A percentile compares a stretch with the other conserved stretches of the same genome.
Conservation (phyloP, 192 early-diverging fungal genomes). For the Nowakowskiella sp. region DNA sequence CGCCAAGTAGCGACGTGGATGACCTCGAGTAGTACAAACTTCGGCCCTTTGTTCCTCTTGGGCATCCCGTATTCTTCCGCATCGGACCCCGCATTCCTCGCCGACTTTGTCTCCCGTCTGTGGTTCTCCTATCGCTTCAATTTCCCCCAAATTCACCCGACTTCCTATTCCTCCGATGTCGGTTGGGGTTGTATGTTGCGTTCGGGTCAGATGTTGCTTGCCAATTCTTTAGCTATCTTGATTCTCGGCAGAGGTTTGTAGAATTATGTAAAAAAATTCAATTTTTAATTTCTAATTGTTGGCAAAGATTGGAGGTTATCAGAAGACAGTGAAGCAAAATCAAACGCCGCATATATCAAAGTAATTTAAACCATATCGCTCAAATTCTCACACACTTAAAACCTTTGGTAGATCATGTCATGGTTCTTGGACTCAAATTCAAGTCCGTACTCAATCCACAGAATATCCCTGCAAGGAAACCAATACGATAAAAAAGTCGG, state of each 20-base stretch:
- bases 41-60: conserved; percentile 16
- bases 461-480: conserved; percentile 73
- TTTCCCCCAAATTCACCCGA: conserved; percentile 74
- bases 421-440: conserved; percentile 70
- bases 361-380: conserved; percentile 4
- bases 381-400: conserved; percentile 2
- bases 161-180: conserved; percentile 72
- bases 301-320: conserved; percentile 26
- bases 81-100: conserved; percentile 45
- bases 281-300: background rate
- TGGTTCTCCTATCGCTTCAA: conserved; percentile 92
- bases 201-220: conserved; percentile 86
- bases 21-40: too few species aligned
- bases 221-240: conserved; percentile 70
- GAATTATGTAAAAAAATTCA: background rate
- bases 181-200: conserved; percentile 94
- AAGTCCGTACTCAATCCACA: conserved; percentile 86
- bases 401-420: conserved; percentile 47
- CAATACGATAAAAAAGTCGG: conserved; percentile 86
- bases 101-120: conserved; percentile 73
- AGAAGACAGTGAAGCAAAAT: conserved; percentile 11
- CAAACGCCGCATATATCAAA: background rate
- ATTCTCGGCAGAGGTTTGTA: conserved; percentile 65
- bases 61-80: conserved; percentile 18
- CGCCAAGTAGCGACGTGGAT: too few species aligned